Evolutionary conservation across 306 rosid genomes (phyloP).

Genomic region (Cucumis hystrix): DNA sequence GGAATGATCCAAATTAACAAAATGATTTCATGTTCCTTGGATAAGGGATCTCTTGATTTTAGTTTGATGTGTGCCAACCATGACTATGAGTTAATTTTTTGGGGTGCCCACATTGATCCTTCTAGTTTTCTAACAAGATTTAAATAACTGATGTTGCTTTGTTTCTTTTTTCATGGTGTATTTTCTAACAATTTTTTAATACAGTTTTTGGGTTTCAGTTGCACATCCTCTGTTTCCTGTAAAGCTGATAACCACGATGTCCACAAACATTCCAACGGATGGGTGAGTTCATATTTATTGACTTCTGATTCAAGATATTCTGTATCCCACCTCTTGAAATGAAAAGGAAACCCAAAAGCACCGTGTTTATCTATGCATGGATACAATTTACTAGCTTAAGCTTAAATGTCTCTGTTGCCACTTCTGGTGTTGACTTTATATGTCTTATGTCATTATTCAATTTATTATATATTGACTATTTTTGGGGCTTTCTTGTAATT

Average conservation of each 20-base stretch:
- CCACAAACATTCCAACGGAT: slow-evolving; percentile 47
- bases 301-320: background rate
- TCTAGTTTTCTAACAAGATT: background rate
- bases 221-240: slow-evolving; percentile 59
- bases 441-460: background rate
- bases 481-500: background rate
- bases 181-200: slow-evolving; percentile 12
- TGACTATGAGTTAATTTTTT: slow-evolving; percentile 1
- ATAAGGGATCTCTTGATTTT: background rate
- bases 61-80: background rate
- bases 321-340: background rate
- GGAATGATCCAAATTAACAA: background rate
- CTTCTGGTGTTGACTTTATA: background rate
- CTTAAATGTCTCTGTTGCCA: background rate
- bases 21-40: background rate
- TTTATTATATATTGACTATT: background rate
- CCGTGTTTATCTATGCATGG: background rate
- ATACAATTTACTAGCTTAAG: background rate
- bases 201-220: slow-evolving; percentile 69
- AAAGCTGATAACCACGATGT: slow-evolving; percentile 38
- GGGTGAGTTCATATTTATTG: slow-evolving; percentile 44
- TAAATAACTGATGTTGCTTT: background rate
- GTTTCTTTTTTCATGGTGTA: background rate
- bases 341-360: background rate
- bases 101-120: background rate